These are phyloP conservation scores for Pythium rhizo-oryzae DNA, from an alignment of 352 stramenopile species.

Conservation along the genomic window DNA sequence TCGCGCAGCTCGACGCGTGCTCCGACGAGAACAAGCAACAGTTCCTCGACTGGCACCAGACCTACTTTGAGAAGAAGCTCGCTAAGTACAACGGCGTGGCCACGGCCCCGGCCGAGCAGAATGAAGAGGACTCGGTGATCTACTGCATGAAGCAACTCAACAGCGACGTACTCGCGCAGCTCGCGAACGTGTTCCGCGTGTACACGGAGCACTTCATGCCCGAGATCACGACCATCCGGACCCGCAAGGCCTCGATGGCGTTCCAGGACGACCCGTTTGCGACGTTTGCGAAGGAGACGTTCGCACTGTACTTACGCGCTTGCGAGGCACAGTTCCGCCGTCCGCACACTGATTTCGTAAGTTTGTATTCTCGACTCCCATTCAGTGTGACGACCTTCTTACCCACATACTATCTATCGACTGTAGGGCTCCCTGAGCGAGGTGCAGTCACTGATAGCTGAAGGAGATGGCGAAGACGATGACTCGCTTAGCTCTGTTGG, in stretches of 20 bases:
- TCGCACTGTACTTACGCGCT: conserved; percentile 54
- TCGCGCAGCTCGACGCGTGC: conserved; percentile 69
- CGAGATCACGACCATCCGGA: conserved; percentile 47
- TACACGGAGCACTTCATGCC: conserved; percentile 72
- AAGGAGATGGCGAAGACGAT: conserved; percentile 23
- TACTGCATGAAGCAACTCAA: conserved; percentile 64
- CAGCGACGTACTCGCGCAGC: conserved; percentile 46
- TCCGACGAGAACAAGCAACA: conserved; percentile 80
- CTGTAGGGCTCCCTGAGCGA: conserved; percentile 57
- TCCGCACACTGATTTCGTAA: conserved; percentile 60
- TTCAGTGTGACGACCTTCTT: too few relatives aligned
- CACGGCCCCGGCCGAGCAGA: too few relatives aligned
- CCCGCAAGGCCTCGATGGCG: conserved; percentile 42
- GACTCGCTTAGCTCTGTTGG: conserved; percentile 20
- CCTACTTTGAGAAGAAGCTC: conserved; percentile 66
- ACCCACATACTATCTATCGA: not conserved
- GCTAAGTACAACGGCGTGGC: conserved; percentile 45
- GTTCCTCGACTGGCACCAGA: conserved; percentile 84
- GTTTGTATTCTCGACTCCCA: conserved; percentile 15
- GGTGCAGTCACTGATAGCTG: conserved; percentile 37
- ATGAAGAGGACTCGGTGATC: conserved; percentile 50
- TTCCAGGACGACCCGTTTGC: conserved; percentile 70
- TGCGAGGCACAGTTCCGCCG: conserved; percentile 62
- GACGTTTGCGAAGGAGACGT: conserved; percentile 71
- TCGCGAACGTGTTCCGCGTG: conserved; percentile 59